Percentiles rank a stretch among this genome's conserved stretches.
Conservation (phyloP, 2,329 filamentous ascomycete genomes). For the Botrytis fabae region DNA sequence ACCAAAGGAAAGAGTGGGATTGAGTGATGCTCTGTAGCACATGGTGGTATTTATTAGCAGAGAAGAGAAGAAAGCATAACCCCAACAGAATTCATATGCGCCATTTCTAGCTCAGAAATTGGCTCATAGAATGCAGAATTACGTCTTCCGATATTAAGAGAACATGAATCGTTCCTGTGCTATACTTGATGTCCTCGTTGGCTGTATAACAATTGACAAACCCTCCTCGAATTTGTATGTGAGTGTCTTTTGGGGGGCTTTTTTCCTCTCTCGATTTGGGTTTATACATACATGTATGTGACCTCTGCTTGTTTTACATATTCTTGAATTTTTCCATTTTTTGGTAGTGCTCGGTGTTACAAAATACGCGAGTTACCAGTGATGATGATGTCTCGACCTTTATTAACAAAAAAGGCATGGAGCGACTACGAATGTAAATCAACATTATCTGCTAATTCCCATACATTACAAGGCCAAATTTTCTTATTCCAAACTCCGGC, state of each 20-base stretch:
- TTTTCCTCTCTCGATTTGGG: neutral
- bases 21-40: conserved; percentile 5
- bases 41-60: conserved; percentile 17
- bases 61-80: neutral
- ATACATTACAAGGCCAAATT: conserved; percentile 27
- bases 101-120: conserved; percentile 28
- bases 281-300: neutral
- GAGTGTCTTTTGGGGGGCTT: neutral
- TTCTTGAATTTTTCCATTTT: neutral
- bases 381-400: conserved; percentile 20
- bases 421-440: conserved; percentile 13
- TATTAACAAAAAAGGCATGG: conserved; percentile 18
- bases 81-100: conserved; percentile 24
- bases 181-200: neutral
- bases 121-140: conserved; percentile 27
- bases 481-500: conserved; percentile 35
- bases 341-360: neutral
- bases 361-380: conserved; percentile 21
- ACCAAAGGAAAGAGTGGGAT: neutral
- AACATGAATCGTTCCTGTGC: neutral
- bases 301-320: neutral
- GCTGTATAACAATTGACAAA: conserved; percentile 3
- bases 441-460: neutral
- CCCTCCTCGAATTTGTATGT: neutral
- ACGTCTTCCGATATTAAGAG: conserved; percentile 8